These are phyloP conservation scores for Kalmanozyma brasiliensis DNA, from an alignment of 1,284 basidiomycete genomes.

Conservation along the genomic window DNA sequence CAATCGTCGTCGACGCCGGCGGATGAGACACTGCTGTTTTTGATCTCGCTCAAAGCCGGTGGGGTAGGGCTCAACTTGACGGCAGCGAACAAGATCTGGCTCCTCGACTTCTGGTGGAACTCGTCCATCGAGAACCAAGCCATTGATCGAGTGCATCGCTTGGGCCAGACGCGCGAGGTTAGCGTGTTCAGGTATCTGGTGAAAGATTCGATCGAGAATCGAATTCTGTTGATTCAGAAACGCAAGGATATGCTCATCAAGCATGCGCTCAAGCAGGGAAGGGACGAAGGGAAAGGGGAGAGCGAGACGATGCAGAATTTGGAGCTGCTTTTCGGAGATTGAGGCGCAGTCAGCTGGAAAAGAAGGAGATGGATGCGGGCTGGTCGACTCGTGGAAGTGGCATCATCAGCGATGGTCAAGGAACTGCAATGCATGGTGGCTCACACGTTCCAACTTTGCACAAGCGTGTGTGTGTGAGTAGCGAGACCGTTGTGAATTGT, in stretches of 20 bases:
- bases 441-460: too few relatives aligned
- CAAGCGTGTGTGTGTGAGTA: not conserved
- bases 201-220: conserved; percentile 86
- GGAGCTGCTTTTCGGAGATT: conserved; percentile 58
- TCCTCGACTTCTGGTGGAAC: conserved; percentile 67
- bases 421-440: too few relatives aligned
- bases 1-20: conserved; percentile 78
- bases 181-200: conserved; percentile 93
- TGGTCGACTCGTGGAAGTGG: too few relatives aligned
- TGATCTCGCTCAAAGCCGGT: conserved; percentile 91
- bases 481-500: not conserved
- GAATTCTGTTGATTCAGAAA: conserved; percentile 77
- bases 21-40: conserved; percentile 78
- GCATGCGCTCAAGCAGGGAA: conserved; percentile 42
- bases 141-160: conserved; percentile 74
- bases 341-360: not conserved
- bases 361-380: not conserved
- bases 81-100: conserved; percentile 64
- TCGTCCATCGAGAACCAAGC: conserved; percentile 79
- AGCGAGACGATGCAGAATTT: conserved; percentile 59
- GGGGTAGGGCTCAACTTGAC: conserved; percentile 77
- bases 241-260: conserved; percentile 92
- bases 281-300: conserved; percentile 8
- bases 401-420: too few relatives aligned
- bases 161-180: conserved; percentile 88